Base-by-base conservation (phyloP, 1,139 yeast species). In the Groenewaldozyma auringiensis region DNA sequence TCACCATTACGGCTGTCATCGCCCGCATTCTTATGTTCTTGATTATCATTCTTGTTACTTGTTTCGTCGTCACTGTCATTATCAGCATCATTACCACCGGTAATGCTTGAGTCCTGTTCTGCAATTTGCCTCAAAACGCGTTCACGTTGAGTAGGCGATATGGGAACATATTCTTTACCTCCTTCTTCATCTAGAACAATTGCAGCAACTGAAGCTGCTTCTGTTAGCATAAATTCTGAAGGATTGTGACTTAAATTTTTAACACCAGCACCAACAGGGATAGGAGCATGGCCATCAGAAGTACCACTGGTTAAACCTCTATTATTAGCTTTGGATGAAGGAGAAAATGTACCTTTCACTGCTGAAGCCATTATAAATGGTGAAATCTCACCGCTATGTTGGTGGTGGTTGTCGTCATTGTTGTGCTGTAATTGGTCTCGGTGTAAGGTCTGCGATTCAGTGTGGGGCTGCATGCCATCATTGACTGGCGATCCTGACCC, bases 171-270 rank as follows among this genome's bases (percentile, higher is more conserved):
- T 8, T 13, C 21, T 11, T 20, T 20, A 11, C 25, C 6, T 4
- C 39, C 40, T 17, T 22, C 44, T 20, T 43, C 47, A 21, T 50
- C 47, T n/a, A 51, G 33, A 21, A 52, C 48, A 2, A 50, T 38
- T 2, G 53, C 44, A 1, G 55, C 55, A n/a, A 52, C 53, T n/a
- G 47, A 50, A 3, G 55, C 53, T 2, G 55, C 55, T 39, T 51
- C 55, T 8, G 49, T 51, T 17, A 52, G 44, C 33, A 52, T 18
- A n/a, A 35, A 35, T 11, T 25, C 29, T 8, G 9, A 8, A 11
- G 29, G 29, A 11, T 25, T 25, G 11, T 11, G 9, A 25, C 11
- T 25, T 8, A 8, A 6, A 8, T 11, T 6, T 6, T 6, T 8
- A 25, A 6, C 29, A 25, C 29, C 29, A 25, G 29, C 29, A 25